These are phyloP conservation scores for Perkinsus marinus DNA, from an alignment of 169 alveolate genomes.

Conservation along the genomic window DNA sequence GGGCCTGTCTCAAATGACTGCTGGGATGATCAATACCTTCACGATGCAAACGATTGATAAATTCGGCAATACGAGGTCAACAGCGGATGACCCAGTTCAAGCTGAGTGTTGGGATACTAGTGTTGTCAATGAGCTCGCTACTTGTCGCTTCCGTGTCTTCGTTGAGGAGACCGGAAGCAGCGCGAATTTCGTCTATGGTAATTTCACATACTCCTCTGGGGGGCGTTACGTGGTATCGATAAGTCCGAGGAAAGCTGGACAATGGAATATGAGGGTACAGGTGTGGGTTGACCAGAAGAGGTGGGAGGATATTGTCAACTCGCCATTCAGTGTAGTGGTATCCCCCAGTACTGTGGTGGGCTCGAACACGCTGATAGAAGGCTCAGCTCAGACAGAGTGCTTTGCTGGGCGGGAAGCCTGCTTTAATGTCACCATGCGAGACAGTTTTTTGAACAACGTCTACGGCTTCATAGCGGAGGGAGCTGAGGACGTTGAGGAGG, in stretches of 20 bases:
- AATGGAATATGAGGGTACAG: background rate
- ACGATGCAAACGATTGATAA: background rate
- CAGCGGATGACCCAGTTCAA: background rate
- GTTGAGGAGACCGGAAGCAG: background rate
- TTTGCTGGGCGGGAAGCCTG: background rate
- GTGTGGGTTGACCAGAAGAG: background rate
- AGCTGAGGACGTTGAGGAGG: conserved; percentile 1
- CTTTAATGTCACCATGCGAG: conserved; percentile 5
- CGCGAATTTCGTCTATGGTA: background rate
- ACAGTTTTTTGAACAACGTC: background rate
- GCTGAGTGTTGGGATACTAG: background rate
- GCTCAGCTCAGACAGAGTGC: background rate
- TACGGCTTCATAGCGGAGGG: background rate
- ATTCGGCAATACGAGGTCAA: background rate
- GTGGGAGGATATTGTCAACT: background rate
- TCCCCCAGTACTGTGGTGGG: background rate
- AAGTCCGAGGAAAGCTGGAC: background rate
- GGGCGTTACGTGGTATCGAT: background rate
- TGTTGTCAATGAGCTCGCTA: background rate
- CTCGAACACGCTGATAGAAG: background rate
- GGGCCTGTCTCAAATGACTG: background rate
- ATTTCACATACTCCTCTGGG: background rate
- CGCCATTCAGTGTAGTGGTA: background rate
- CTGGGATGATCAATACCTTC: background rate
- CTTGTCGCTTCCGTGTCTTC: background rate